Conservation (phyloP, 169 alveolate genomes). For the Cyclospora cayetanensis region DNA sequence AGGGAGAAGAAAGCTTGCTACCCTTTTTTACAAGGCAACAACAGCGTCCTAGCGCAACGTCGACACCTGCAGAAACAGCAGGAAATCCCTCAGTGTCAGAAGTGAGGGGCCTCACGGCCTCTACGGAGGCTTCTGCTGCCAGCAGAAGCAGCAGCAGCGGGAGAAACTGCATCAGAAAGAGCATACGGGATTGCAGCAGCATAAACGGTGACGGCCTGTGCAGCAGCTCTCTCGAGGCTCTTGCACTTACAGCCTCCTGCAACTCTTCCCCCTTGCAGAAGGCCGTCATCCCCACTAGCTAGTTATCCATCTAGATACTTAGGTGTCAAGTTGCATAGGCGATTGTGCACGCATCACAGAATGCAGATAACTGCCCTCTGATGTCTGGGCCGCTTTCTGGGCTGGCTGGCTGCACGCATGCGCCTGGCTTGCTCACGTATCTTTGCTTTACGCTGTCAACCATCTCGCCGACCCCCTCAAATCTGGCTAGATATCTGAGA, state of each 20-base stretch:
- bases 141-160: constrained; percentile 39
- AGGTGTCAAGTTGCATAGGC: no score
- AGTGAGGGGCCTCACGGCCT: background rate
- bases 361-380: no score
- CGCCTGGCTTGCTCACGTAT: no score
- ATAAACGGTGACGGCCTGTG: no score
- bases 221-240: background rate
- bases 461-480: no score
- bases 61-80: constrained; percentile 16
- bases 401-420: no score
- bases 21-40: background rate
- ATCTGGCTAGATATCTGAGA: no score
- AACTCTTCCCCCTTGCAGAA: background rate
- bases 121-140: constrained; percentile 1
- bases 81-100: no score
- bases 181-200: background rate
- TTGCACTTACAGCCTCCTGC: background rate
- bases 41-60: background rate
- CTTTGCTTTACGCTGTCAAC: no score
- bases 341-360: no score
- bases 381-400: no score
- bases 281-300: background rate
- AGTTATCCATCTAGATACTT: no score
- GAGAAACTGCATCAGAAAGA: background rate
- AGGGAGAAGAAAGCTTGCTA: constrained; percentile 23